Evolutionary conservation across 2,329 filamentous ascomycete genomes (phyloP), one percentile per base, ranked within the genome.

Genomic region (Colletotrichum endophyticum): DNA sequence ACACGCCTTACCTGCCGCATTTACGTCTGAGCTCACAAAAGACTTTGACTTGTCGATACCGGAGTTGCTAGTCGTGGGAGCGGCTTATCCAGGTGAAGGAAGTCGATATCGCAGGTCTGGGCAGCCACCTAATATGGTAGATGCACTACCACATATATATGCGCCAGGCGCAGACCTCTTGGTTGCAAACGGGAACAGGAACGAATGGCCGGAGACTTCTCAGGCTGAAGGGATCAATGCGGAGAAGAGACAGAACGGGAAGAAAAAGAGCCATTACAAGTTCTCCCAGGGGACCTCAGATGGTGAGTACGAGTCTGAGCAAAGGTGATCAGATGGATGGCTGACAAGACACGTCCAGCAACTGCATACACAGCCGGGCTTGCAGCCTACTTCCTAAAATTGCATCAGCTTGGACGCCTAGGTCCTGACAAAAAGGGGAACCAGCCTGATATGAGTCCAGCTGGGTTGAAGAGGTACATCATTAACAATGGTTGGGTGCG

Each of bases 311-410:
- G 1, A 16, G 5, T 28, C 25, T 27, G 3, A 22, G 19, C 1
- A 0, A 22, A 22, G 19, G 3, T 22, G 19, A 22, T 0, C 11
- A 2, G 1, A 6, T 3, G 9, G 44, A 13, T 12, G 44, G 44
- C 44, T 49, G 44, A n/a, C 9, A 22, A 12, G 13, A 19, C 25
- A 25, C 25, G 0, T 15, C 3, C 22, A 57, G 53, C 53, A 57
- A 57, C 53, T 19, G 53, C 25, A 0, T 57, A 57, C 53, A 28
- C 16, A 4, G 53, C 53, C 4, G 53, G 53, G 6, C 53, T 57
- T 57, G 53, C 53, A 25, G 53, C 53, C 15, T 57, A 57, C 25
- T 57, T 57, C 53, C 25, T 57, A 4, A 57, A 57, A 28, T 11
- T 57, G 13, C 53, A 57, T 3, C 53, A 28, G 53, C 53, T 57